Evolutionary conservation across 345 rosid species (phyloP).

Genomic region (Hirschfeldia incana): DNA sequence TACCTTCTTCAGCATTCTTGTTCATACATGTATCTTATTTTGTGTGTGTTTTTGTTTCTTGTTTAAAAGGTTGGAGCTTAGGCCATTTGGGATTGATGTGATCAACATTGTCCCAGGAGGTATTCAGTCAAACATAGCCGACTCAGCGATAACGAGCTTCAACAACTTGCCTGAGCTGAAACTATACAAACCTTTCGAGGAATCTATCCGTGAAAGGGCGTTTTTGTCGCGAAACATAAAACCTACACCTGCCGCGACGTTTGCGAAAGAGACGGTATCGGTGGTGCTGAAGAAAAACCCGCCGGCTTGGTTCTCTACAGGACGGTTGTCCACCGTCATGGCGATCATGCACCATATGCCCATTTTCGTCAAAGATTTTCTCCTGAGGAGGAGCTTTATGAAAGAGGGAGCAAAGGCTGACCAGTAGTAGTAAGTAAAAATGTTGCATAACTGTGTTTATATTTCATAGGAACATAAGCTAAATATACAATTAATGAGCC

Average conservation of each 20-base stretch:
- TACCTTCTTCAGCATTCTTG: neutral
- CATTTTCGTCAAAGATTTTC: constrained; percentile 56
- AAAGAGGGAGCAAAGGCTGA: constrained; percentile 34
- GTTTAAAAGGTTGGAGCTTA: constrained; percentile 66
- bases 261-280: constrained; percentile 65
- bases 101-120: constrained; percentile 83
- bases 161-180: constrained; percentile 69
- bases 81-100: constrained; percentile 75
- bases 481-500: too few species aligned
- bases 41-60: constrained; percentile 4
- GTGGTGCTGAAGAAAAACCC: constrained; percentile 59
- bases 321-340: constrained; percentile 55
- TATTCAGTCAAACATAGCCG: constrained; percentile 73
- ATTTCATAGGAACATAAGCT: neutral
- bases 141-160: constrained; percentile 55
- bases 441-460: neutral
- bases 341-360: constrained; percentile 73
- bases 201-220: constrained; percentile 57
- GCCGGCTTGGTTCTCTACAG: constrained; percentile 76
- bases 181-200: constrained; percentile 66
- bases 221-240: constrained; percentile 50
- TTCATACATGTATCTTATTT: neutral
- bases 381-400: constrained; percentile 48
- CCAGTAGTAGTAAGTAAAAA: neutral
- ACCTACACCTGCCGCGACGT: constrained; percentile 63